Percentiles rank a stretch among this genome's conserved stretches.
Evolutionary conservation across 768 basidiomycete species (phyloP).

Genomic region (Neoboletus subvelutipes): DNA sequence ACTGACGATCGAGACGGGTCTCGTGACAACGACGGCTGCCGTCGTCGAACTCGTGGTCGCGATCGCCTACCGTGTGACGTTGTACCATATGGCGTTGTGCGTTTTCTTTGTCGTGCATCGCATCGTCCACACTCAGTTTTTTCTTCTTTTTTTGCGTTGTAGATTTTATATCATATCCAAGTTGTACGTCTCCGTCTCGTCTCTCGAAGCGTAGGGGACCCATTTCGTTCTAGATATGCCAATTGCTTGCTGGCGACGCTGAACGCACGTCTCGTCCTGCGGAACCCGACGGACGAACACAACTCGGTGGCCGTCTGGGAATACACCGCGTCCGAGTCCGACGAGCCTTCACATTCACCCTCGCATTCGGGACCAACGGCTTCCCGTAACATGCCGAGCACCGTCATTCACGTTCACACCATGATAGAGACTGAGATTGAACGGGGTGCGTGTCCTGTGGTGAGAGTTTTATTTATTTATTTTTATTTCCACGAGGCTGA

Average conservation of each 20-base stretch:
- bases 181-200: background rate
- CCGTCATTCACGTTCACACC: background rate
- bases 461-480: background rate
- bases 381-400: background rate
- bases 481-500: background rate
- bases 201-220: too few relatives aligned
- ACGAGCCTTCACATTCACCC: background rate
- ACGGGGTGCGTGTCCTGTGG: background rate
- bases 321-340: background rate
- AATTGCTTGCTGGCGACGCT: constrained; percentile 12
- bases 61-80: constrained; percentile 4
- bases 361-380: too few relatives aligned
- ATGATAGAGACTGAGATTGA: background rate
- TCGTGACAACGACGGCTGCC: constrained; percentile 11
- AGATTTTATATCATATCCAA: constrained; percentile 1
- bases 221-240: constrained; percentile 7
- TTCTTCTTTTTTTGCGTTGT: background rate
- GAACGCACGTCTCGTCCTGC: constrained; percentile 1
- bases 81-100: constrained; percentile 9
- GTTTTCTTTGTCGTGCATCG: background rate
- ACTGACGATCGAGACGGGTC: constrained; percentile 13
- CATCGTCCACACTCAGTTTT: background rate
- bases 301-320: background rate
- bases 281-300: background rate
- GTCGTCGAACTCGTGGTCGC: constrained; percentile 8